Conservation (phyloP, 139 green algal genomes). For the Closterium sp. region DNA sequence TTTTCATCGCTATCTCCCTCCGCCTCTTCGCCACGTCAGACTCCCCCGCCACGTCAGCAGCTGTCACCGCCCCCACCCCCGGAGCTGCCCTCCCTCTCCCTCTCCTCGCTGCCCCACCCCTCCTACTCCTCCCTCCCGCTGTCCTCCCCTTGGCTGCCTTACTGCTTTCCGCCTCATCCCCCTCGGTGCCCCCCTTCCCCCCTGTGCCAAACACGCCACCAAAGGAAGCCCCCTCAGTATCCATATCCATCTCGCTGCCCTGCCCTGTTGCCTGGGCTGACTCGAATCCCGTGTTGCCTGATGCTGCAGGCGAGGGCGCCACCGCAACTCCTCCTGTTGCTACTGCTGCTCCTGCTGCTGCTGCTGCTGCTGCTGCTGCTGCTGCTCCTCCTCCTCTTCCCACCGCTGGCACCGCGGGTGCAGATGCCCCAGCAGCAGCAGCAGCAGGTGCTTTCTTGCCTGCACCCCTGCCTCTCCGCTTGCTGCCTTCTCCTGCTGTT, state of each 20-base stretch:
- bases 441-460: neutral
- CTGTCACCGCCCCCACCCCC: neutral
- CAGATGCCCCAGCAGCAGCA: neutral
- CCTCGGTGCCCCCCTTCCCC: neutral
- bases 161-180: neutral
- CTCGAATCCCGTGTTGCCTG: neutral
- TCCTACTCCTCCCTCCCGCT: neutral
- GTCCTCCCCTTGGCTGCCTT: neutral
- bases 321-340: neutral
- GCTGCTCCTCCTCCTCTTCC: too few species aligned
- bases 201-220: neutral
- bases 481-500: neutral
- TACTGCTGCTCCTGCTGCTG: neutral
- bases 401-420: neutral
- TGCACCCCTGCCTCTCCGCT: neutral
- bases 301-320: neutral
- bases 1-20: neutral
- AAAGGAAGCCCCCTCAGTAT: neutral
- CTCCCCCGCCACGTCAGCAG: neutral
- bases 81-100: neutral
- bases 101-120: neutral
- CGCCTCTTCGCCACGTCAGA: neutral
- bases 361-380: neutral
- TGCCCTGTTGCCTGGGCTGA: neutral
- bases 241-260: neutral